Conservation (phyloP, 345 rosid genomes). For the Camelina sativa region DNA sequence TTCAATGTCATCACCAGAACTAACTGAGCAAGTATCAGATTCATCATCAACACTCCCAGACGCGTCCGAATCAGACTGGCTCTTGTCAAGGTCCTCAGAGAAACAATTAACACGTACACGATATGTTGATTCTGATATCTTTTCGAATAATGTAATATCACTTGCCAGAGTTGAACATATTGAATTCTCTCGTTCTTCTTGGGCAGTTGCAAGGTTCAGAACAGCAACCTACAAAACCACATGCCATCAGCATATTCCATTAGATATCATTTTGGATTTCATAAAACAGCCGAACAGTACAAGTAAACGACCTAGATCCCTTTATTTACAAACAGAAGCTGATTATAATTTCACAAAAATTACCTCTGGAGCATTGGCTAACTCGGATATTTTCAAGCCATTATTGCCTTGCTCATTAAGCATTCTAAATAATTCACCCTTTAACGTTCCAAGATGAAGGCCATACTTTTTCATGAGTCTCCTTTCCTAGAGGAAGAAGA, state of each 20-base stretch:
- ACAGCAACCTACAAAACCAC: constrained; percentile 62
- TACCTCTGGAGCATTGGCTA: constrained; percentile 72
- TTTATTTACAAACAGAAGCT: constrained; percentile 21
- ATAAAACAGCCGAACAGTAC: constrained; percentile 6
- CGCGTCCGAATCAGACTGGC: constrained; percentile 72
- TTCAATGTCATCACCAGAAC: constrained; percentile 66
- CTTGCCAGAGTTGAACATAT: constrained; percentile 86
- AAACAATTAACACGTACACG: constrained; percentile 68
- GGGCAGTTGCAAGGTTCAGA: constrained; percentile 58
- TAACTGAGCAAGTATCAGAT: constrained; percentile 50
- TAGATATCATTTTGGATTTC: constrained; percentile 17
- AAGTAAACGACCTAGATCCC: constrained; percentile 19
- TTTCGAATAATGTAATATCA: constrained; percentile 92
- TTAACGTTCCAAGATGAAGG: constrained; percentile 70
- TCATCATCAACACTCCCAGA: constrained; percentile 89
- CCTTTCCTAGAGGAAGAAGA: constrained; percentile 63
- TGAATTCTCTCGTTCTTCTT: constrained; percentile 70
- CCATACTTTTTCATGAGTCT: constrained; percentile 76
- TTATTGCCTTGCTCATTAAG: constrained; percentile 69
- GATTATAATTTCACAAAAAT: not conserved
- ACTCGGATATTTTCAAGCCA: constrained; percentile 71
- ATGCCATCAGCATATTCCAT: constrained; percentile 5
- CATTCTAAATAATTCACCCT: constrained; percentile 77
- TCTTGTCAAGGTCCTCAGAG: constrained; percentile 55
- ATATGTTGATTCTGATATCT: constrained; percentile 77